phyloP scores from a whole-genome alignment of 306 rosid genomes.

The Urtica urens region DNA sequence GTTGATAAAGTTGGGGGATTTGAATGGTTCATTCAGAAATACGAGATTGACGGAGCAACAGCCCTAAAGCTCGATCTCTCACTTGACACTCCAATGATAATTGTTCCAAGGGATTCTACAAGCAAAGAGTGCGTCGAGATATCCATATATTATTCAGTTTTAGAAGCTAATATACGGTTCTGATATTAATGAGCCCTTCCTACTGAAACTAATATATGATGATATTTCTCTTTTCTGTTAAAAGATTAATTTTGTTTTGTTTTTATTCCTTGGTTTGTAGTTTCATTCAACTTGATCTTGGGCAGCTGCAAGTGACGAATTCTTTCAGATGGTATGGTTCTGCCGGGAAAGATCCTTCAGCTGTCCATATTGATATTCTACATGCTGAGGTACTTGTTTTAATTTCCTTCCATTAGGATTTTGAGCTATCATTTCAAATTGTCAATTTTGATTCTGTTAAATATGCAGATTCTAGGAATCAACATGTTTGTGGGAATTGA shows the following conservation, averaged over 20 bases:
- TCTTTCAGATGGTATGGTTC: slow-evolving; percentile 88
- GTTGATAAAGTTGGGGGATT: slow-evolving; percentile 98
- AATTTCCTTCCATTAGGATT: slow-evolving; percentile 7
- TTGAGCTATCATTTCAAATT: slow-evolving; percentile 5
- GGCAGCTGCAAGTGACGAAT: slow-evolving; percentile 67
- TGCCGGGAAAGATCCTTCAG: slow-evolving; percentile 72
- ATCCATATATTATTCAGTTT: slow-evolving; percentile 1
- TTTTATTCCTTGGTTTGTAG: slow-evolving; percentile 30
- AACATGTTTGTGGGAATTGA: slow-evolving; percentile 85
- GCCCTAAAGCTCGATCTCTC: slow-evolving; percentile 86
- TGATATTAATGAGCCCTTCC: too few species aligned
- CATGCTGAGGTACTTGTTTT: slow-evolving; percentile 67
- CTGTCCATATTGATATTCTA: slow-evolving; percentile 82
- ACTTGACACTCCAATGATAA: slow-evolving; percentile 88
- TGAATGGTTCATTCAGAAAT: slow-evolving; percentile 92
- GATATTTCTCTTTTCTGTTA: too few species aligned
- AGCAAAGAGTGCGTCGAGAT: slow-evolving; percentile 78
- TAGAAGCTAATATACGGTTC: neutral
- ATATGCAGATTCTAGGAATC: slow-evolving; percentile 70
- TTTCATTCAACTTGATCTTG: slow-evolving; percentile 96
- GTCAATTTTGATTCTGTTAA: slow-evolving; percentile 15
- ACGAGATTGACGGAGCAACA: slow-evolving; percentile 89
- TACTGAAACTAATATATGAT: too few species aligned
- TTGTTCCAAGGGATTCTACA: slow-evolving; percentile 72
- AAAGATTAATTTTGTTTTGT: too few species aligned